A percentile compares a stretch with the other conserved stretches of the same genome.
phyloP scores from a whole-genome alignment of 2,329 filamentous ascomycete species.

The Neofusicoccum umdonicola region DNA sequence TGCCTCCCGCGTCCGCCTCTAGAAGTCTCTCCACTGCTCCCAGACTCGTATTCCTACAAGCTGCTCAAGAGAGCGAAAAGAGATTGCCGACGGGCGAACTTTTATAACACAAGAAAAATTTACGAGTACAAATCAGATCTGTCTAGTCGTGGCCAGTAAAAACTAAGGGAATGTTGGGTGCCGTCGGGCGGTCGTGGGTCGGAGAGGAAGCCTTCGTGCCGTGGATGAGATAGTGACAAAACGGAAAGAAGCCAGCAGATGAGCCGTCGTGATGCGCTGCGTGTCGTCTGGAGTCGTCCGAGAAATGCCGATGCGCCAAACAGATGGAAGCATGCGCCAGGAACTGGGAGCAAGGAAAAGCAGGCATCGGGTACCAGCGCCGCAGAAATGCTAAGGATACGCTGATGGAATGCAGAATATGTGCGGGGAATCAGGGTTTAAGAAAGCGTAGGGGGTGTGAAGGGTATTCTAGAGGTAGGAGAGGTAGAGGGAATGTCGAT shows the following conservation, averaged over 20 bases:
- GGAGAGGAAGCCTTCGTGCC: conserved; percentile 2
- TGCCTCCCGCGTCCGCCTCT: not conserved
- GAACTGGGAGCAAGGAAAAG: conserved; percentile 8
- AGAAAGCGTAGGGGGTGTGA: not conserved
- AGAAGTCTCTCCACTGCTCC: not conserved
- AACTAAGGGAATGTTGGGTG: conserved; percentile 7
- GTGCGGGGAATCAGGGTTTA: not conserved
- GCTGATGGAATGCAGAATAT: not conserved
- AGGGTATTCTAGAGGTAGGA: conserved; percentile 8
- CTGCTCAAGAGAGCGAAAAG: not conserved
- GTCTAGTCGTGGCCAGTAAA: conserved; percentile 12
- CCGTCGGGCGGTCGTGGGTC: conserved; percentile 14
- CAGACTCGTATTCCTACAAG: conserved; percentile 15
- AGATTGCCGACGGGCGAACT: conserved; percentile 16
- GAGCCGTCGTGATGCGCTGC: conserved; percentile 14
- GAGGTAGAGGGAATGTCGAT: not conserved
- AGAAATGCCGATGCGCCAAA: conserved; percentile 10
- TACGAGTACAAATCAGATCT: conserved; percentile 3
- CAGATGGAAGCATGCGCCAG: conserved; percentile 11
- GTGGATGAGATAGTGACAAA: not conserved
- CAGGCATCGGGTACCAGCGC: conserved; percentile 7
- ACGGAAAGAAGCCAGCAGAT: conserved; percentile 2
- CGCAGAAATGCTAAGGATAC: conserved; percentile 12
- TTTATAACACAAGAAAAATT: conserved; percentile 15
- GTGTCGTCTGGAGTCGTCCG: conserved; percentile 14